Evolutionary conservation across 169 alveolate genomes (phyloP), one percentile per base, ranked within the genome.

Genomic region (Plasmodium malariae): DNA sequence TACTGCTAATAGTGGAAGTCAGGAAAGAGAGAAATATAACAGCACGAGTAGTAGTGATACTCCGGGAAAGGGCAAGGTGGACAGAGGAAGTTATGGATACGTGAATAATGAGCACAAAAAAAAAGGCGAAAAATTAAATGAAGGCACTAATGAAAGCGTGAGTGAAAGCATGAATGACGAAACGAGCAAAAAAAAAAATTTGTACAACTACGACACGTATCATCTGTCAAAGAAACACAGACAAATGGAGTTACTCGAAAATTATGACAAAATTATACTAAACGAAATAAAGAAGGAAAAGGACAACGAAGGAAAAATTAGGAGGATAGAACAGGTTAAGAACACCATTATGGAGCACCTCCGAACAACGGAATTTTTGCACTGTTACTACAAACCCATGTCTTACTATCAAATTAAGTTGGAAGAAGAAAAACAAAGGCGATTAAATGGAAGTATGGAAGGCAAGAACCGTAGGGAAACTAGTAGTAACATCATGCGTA

Each of bases 341-440:
- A 34, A 51, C 30, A 19, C 30, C 37, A 69, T 86, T 32, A 21
- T 86, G 63, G 92, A 86, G 34, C 68, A 86, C 32, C 70, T 86
- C 24, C 11, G 87, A 45, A 43, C 49, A 17, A 86, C 60, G 0
- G 92, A 86, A 19, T 86, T 68, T 36, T 45, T 86, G 30, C 92
- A 86, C 21, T 86, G 92, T 34, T 86, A 86, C 59, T 69, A 86
- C 36, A 86, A 59, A 34, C 92, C 92, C 0, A 68, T 86, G 17
- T 86, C 92, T 0, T 86, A 86, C 28, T 86, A 86, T 57, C 92
- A 86, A 63, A 57, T 86, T 5, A 83, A 59, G 26, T 69, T 67
- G 14, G 63, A 67, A 12, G 86, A 83, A 24, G 91, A 83, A n/a
- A 72, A 72, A 14, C 73, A 65, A 67, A 83, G 28, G 30, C 30